Base-by-base conservation (phyloP, 768 basidiomycete genomes). In the Terana coerulea region DNA sequence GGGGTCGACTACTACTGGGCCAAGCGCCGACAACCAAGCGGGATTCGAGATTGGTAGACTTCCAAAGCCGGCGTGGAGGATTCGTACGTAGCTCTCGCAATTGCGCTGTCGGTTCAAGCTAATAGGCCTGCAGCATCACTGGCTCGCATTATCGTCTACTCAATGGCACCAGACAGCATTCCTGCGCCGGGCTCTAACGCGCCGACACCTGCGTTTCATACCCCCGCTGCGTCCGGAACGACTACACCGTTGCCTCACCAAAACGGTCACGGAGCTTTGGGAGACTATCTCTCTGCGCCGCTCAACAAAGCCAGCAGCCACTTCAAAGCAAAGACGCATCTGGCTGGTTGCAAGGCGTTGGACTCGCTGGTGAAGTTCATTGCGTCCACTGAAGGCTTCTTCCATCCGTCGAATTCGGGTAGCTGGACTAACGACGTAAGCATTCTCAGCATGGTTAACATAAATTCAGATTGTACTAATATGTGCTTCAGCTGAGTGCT, bases 331-430 rank as follows among this genome's bases (percentile, higher is more conserved):
- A 79, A 72, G 61, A 77, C 78, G 3, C 91, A 84, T 64, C 69
- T 93, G n/a, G 93, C 78, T 12, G 93, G 93, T 11, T 88, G 82
- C 21, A 88, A 82, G 65, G 89, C 92, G 3, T 70, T 95, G 50
- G 91, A 94, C 64, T 88, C 91, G 7, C 70, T 95, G n/a, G 83
- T 82, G 10, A 85, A 85, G 65, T 71, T 95, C 54, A 83, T 95
- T 58, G 88, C 88, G 6, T 91, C 90, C 5, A 88, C 84, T 24
- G 93, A 95, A 67, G 84, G 84, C 50, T 93, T 92, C 71, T 95
- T 94, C 70, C 92, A 94, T 64, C 92, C 92, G 0, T 85, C 85
- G 9, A 93, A 91, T 61, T 88, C 88, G 1, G 91, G 91, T 8
- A 73, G 78, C 10, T 93, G 90, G 86, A 90, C 90, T 3, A 69